Conservation (phyloP, 257 asterid species). For the Capsicum baccatum region DNA sequence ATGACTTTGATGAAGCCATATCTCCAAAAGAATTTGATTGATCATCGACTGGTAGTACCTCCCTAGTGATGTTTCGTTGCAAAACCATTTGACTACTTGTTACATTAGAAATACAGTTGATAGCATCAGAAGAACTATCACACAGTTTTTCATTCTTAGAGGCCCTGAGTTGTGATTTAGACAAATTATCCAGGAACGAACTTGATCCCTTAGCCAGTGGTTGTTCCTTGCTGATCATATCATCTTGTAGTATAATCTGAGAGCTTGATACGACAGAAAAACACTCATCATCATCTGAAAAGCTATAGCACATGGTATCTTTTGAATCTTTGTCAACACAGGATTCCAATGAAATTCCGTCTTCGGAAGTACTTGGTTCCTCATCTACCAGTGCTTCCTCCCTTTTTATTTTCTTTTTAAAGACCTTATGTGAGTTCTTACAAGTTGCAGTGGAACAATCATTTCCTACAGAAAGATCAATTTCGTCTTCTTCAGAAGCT, state of each 20-base stretch:
- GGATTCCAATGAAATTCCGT: constrained; percentile 28
- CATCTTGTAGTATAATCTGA: constrained; percentile 20
- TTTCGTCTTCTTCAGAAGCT: constrained; percentile 37
- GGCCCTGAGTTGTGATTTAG: not conserved
- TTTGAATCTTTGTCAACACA: constrained; percentile 29
- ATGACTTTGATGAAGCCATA: constrained; percentile 5
- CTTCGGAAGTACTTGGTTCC: constrained; percentile 22
- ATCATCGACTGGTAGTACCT: constrained; percentile 3
- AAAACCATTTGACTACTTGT: constrained; percentile 8
- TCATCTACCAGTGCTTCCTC: constrained; percentile 28
- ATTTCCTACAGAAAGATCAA: constrained; percentile 33
- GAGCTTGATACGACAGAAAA: constrained; percentile 23
- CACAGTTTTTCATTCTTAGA: not conserved
- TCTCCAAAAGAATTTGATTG: constrained; percentile 21
- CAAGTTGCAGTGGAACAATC: constrained; percentile 26
- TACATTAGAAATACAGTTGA: constrained; percentile 18
- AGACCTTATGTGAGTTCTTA: constrained; percentile 30
- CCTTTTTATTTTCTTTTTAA: constrained; percentile 32
- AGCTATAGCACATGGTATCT: constrained; percentile 26
- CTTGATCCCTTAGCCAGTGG: constrained; percentile 14
- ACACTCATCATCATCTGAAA: constrained; percentile 24
- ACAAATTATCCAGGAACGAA: constrained; percentile 10
- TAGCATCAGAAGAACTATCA: constrained; percentile 21
- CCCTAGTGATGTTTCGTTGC: constrained; percentile 1
- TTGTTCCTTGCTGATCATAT: constrained; percentile 19